Evolutionary conservation across 2,329 filamentous ascomycete genomes (phyloP), one percentile per base, ranked within the genome.

Genomic region (Truncatella angustata): DNA sequence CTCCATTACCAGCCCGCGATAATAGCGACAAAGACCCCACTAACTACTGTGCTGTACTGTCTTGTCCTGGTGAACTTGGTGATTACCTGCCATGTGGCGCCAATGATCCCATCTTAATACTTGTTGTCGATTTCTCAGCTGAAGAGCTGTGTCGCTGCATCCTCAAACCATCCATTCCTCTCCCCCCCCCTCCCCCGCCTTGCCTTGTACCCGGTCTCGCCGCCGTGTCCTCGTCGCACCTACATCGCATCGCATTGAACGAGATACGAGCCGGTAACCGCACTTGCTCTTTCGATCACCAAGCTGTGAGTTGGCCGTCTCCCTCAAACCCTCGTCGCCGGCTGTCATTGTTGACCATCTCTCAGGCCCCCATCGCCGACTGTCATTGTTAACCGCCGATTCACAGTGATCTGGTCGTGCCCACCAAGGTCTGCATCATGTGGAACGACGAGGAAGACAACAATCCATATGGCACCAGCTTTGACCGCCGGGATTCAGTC

Each of bases 401-500:
- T 28, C 26, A 16, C n/a, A 37, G 10, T 12, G 18, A 16, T 16
- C 12, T 30, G 21, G 36, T 42, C 14, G 21, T 39, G 36, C 24
- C n/a, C 26, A 24, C 14, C 16, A 9, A 18, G 14, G 23, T 12
- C 49, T 26, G 23, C 69, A 80, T 63, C 61, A 97, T 97, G 93
- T 97, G 93, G 93, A 95, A 97, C 80, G 92, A 97, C 78, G 93
- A 97, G 75, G 66, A 69, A 57, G 91, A 97, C 68, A 97, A 97
- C 74, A 97, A 97, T 70, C 93, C 93, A 4, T 97, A 97, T 67
- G 92, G 91, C 58, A 84, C 79, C 64, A 93, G 90, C 71, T 97
- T 96, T 75, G 90, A 94, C 70, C 88, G 89, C 63, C 85, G 90
- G 63, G 90, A 95, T 70, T 90, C 89, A 56, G 84, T 88, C 68